Base-by-base conservation (phyloP, 495 filamentous ascomycete genomes). In the Xylaria venustula region DNA sequence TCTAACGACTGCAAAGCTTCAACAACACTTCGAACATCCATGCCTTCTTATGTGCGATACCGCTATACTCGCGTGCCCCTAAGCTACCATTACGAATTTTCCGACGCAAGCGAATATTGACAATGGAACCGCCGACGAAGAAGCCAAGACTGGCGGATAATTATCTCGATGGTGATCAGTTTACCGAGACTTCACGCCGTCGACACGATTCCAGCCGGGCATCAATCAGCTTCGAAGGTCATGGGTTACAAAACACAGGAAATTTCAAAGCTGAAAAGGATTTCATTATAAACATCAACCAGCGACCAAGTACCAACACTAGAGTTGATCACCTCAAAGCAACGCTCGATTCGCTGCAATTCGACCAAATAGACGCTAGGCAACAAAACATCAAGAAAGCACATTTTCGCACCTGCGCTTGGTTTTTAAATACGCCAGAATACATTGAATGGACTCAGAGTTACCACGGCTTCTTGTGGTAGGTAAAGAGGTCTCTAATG, bases 401-500 rank as follows among this genome's bases (percentile, higher is more conserved):
- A 41, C 73, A 80, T 51, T 65, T 41, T 20, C 71, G 73, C 51
- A 84, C 82, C 32, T 85, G 81, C 51, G 41, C 53, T 60, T 86
- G 82, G 83, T 61, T 86, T n/a, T 61, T 81, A 1, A 61, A 63
- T 5, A 68, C 71, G 3, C 36, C 65, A 1, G 62, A 77, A 22
- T 84, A 83, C 53, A 68, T 17, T 85, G 80, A 81, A 75, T 83
- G 7, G 71, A 81, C 51, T n/a, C 58, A 4, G 34, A 41, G 79
- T 7, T 78, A 83, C 62, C 65, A 78, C 47, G 81, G 83, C 7
- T 74, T 87, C 46, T 49, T 87, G 15, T 87, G 83, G n/a, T n/a
- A n/a, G n/a, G n/a, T n/a, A n/a, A n/a, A n/a, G n/a, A n/a, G n/a
- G n/a, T n/a, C n/a, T n/a, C n/a, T n/a, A n/a, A n/a, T n/a, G n/a